These are phyloP conservation scores for Termitomyces sp. DNA, from an alignment of 768 basidiomycete genomes.

Conservation along the genomic window DNA sequence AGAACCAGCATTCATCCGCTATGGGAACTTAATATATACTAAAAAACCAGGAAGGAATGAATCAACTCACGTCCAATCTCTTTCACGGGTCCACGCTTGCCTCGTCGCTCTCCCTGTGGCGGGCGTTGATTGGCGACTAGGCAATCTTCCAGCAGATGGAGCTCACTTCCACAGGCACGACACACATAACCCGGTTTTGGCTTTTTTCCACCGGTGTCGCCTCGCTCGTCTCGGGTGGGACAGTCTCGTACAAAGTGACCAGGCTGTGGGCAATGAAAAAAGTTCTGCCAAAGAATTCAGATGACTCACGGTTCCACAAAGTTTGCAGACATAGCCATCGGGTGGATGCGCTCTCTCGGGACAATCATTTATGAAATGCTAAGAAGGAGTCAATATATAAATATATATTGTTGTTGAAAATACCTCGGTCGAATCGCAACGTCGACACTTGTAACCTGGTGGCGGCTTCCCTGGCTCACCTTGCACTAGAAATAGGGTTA, in stretches of 20 bases:
- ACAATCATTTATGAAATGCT: constrained; percentile 80
- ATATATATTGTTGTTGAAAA: constrained; percentile 13
- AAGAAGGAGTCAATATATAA: not conserved
- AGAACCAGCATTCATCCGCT: constrained; percentile 99
- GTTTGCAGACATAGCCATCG: constrained; percentile 84
- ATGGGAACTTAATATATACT: constrained; percentile 13
- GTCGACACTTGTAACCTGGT: constrained; percentile 71
- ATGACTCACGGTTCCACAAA: constrained; percentile 65
- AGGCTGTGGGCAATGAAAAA: constrained; percentile 36
- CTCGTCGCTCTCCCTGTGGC: constrained; percentile 34
- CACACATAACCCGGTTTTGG: constrained; percentile 88
- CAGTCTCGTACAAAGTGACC: constrained; percentile 91
- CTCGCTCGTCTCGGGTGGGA: constrained; percentile 72
- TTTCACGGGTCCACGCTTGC: constrained; percentile 58
- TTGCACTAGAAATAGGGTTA: constrained; percentile 21
- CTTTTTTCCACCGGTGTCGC: constrained; percentile 81
- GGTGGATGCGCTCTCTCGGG: constrained; percentile 75
- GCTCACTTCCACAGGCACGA: constrained; percentile 84
- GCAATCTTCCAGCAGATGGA: constrained; percentile 88
- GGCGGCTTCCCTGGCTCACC: constrained; percentile 59
- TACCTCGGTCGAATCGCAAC: constrained; percentile 77
- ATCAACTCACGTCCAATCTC: constrained; percentile 75
- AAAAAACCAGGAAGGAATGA: not conserved
- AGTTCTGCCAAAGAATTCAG: constrained; percentile 5
- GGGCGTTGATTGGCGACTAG: constrained; percentile 59